Conservation (phyloP, 2,329 filamentous ascomycete genomes). For the Ophiostoma ulmi region DNA sequence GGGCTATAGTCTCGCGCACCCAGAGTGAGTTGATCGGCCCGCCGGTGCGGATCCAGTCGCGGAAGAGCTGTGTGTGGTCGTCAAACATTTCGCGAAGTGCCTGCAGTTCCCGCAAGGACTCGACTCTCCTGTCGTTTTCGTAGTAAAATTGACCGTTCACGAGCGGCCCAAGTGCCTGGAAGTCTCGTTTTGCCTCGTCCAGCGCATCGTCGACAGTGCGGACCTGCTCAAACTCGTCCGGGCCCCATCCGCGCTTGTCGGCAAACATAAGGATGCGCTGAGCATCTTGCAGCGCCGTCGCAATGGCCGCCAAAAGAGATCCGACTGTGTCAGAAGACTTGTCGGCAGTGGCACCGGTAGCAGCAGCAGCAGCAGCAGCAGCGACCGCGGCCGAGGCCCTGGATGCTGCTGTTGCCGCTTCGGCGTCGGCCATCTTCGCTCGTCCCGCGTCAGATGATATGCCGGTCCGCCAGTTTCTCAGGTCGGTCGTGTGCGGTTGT, state of each 20-base stretch:
- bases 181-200: slow-evolving; percentile 56
- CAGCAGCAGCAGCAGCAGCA: slow-evolving; percentile 5
- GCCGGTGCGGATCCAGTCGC: slow-evolving; percentile 51
- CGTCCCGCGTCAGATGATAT: neutral
- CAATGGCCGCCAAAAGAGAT: slow-evolving; percentile 54
- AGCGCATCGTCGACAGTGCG: slow-evolving; percentile 51
- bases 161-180: slow-evolving; percentile 52
- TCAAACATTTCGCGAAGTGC: slow-evolving; percentile 43
- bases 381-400: slow-evolving; percentile 24
- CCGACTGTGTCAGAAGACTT: slow-evolving; percentile 47
- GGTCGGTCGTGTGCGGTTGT: neutral
- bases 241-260: slow-evolving; percentile 55
- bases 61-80: slow-evolving; percentile 46
- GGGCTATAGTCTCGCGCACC: slow-evolving; percentile 47
- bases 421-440: slow-evolving; percentile 13
- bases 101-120: slow-evolving; percentile 49
- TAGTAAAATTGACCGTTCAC: slow-evolving; percentile 55
- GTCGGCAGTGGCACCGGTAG: neutral
- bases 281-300: slow-evolving; percentile 48
- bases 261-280: slow-evolving; percentile 52
- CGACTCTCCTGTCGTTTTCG: slow-evolving; percentile 53
- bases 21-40: slow-evolving; percentile 53
- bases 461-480: neutral
- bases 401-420: slow-evolving; percentile 21
- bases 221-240: slow-evolving; percentile 56